A percentile compares a stretch with the other conserved stretches of the same genome.
Evolutionary conservation across 176 grass and related monocot species (phyloP).

Genomic region (Paspalum notatum): DNA sequence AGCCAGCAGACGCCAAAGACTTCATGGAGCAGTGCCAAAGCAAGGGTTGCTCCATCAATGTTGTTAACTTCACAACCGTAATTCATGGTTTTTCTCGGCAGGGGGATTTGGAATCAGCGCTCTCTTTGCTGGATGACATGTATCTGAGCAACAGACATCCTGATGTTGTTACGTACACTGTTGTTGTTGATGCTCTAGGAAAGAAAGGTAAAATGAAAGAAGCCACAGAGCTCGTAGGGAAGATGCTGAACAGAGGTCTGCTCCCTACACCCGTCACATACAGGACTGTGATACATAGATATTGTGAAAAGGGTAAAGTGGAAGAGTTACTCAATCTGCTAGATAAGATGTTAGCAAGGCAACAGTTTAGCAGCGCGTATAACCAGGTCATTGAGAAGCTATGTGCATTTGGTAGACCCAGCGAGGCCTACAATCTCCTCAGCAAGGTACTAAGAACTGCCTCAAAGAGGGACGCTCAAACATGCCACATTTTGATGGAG

Average conservation of each 20-base stretch:
- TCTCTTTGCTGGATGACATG: constrained; percentile 95
- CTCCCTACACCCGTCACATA: constrained; percentile 85
- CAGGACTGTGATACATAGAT: constrained; percentile 89
- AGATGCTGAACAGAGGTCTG: constrained; percentile 89
- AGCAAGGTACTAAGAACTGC: constrained; percentile 80
- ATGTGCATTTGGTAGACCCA: constrained; percentile 71
- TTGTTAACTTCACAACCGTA: constrained; percentile 93
- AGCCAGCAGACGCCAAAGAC: constrained; percentile 65
- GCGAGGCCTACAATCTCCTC: constrained; percentile 73
- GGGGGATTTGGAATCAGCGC: constrained; percentile 74
- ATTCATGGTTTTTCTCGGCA: constrained; percentile 90
- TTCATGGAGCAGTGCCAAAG: constrained; percentile 94
- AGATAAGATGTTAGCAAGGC: constrained; percentile 74
- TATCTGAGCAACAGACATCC: constrained; percentile 92
- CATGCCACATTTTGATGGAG: constrained; percentile 84
- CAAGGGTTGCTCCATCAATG: constrained; percentile 86
- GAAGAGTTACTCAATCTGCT: constrained; percentile 77
- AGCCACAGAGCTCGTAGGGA: constrained; percentile 70
- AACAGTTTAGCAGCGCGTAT: constrained; percentile 68
- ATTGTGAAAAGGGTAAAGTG: constrained; percentile 68
- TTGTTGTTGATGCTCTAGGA: constrained; percentile 82
- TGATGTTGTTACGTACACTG: constrained; percentile 89
- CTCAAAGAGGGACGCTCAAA: constrained; percentile 75
- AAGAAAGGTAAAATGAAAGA: constrained; percentile 82
- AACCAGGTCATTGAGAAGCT: constrained; percentile 94